Base-by-base conservation (phyloP, 2,329 filamentous ascomycete genomes). In the Calonectria leucothoes region DNA sequence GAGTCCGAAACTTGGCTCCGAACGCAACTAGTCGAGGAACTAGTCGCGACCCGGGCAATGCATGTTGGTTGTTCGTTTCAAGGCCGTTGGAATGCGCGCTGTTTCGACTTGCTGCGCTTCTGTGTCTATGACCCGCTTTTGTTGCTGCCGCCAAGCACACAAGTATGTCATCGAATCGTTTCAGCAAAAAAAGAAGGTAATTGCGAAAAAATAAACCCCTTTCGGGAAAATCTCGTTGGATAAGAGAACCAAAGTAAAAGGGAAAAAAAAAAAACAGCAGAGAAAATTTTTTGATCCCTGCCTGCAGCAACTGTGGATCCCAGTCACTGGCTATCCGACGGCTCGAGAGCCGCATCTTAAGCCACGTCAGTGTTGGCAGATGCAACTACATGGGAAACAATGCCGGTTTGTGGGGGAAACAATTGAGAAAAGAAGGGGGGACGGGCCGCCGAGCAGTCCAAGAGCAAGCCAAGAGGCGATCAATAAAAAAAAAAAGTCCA, bases 301-400 rank as follows among this genome's bases (percentile, higher is more conserved):
- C 52, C 29, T 78, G 78, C 72, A 66, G 67, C 59, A 35, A 39
- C 48, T 64, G 75, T 80, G 77, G 77, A 39, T 68, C 69, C 55
- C 57, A 59, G 64, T 59, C 74, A 39, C 61, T 49, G 52, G 70
- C 45, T 66, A 39, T 29, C 25, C 55, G 33, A 61, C 33, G 55
- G 57, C 61, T 61, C 52, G 59, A 79, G 74, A 79, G 78, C 77
- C 77, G 76, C 75, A 75, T 77, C 70, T 66, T 71, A 74, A 61
- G 78, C 78, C 78, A 80, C 78, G 75, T 80, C 78, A 76, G 72
- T 74, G 71, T 74, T 73, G 75, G 75, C 76, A 79, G 71, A 78
- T 77, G 78, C 78, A 79, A 77, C 78, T 64, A 69, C 52, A 23
- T 66, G 61, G 70, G 76, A 69, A 69, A 74, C 74, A n/a, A 74